Percentiles rank a stretch among this genome's conserved stretches.
phyloP scores from a whole-genome alignment of 2,329 filamentous ascomycete species.

The Epichloe festucae region DNA sequence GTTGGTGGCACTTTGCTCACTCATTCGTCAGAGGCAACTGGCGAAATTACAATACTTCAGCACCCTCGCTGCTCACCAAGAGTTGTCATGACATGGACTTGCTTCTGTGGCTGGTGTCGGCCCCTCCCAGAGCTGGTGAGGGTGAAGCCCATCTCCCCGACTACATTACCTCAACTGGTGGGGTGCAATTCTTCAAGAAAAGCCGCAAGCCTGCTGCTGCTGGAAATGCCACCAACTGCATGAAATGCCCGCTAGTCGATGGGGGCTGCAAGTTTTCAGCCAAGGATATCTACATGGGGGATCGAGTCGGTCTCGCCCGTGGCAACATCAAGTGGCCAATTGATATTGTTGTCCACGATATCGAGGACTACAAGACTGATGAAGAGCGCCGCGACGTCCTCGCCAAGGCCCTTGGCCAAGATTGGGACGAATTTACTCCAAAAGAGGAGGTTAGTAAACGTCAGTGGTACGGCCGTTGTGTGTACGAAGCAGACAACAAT shows the following conservation, averaged over 20 bases:
- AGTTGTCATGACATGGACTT: constrained; percentile 95
- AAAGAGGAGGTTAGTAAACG: constrained; percentile 33
- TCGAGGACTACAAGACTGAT: constrained; percentile 57
- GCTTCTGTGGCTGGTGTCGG: constrained; percentile 79
- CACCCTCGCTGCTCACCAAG: constrained; percentile 78
- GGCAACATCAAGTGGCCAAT: constrained; percentile 71
- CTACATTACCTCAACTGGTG: constrained; percentile 62
- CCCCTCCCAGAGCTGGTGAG: constrained; percentile 38
- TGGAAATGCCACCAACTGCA: constrained; percentile 71
- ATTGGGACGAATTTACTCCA: constrained; percentile 38
- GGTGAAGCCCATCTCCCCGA: constrained; percentile 57
- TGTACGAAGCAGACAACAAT: constrained; percentile 85
- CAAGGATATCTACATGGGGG: constrained; percentile 66
- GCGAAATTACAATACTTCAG: constrained; percentile 67
- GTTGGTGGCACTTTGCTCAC: constrained; percentile 92
- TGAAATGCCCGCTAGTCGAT: constrained; percentile 57
- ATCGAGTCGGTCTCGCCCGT: constrained; percentile 44
- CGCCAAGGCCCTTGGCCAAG: constrained; percentile 32
- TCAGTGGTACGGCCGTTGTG: constrained; percentile 87
- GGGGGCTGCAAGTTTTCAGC: constrained; percentile 73
- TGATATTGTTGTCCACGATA: constrained; percentile 80
- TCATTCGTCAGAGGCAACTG: constrained; percentile 90
- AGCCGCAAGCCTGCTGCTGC: constrained; percentile 64
- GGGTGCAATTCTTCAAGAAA: constrained; percentile 64
- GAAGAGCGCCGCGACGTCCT: constrained; percentile 27